A percentile compares a stretch with the other conserved stretches of the same genome.
phyloP scores from a whole-genome alignment of 2,329 filamentous ascomycete genomes.

The Colletotrichum aenigma region DNA sequence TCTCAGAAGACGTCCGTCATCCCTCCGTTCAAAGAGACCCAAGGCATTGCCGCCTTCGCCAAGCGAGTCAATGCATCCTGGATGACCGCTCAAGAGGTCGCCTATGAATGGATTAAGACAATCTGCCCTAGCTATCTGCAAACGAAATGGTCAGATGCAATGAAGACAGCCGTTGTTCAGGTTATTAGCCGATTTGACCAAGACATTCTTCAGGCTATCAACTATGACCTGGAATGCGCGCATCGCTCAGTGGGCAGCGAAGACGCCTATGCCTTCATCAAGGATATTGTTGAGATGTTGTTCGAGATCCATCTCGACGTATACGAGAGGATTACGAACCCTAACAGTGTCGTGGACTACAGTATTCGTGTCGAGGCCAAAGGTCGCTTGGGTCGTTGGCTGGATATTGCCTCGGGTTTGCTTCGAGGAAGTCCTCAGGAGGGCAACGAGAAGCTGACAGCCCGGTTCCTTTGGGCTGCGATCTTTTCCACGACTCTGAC shows the following conservation, averaged over 20 bases:
- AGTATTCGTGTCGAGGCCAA: conserved; percentile 53
- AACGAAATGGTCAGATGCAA: conserved; percentile 61
- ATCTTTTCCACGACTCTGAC: conserved; percentile 57
- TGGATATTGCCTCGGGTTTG: conserved; percentile 51
- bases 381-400: conserved; percentile 55
- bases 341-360: conserved; percentile 57
- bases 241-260: neutral
- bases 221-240: conserved; percentile 40
- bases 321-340: conserved; percentile 62
- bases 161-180: conserved; percentile 62
- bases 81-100: conserved; percentile 60
- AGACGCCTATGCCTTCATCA: neutral
- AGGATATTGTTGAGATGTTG: conserved; percentile 57
- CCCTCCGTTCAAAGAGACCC: conserved; percentile 55
- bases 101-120: conserved; percentile 61
- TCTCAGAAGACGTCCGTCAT: conserved; percentile 53
- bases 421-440: conserved; percentile 39
- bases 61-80: conserved; percentile 51
- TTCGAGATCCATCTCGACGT: conserved; percentile 68
- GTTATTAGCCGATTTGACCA: conserved; percentile 60
- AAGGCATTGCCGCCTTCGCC: conserved; percentile 58
- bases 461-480: conserved; percentile 63
- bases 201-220: conserved; percentile 51
- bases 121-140: conserved; percentile 56
- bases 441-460: conserved; percentile 42